These are phyloP conservation scores for Calonectria fujianensis DNA, from an alignment of 2,329 filamentous ascomycete species.

Conservation along the genomic window DNA sequence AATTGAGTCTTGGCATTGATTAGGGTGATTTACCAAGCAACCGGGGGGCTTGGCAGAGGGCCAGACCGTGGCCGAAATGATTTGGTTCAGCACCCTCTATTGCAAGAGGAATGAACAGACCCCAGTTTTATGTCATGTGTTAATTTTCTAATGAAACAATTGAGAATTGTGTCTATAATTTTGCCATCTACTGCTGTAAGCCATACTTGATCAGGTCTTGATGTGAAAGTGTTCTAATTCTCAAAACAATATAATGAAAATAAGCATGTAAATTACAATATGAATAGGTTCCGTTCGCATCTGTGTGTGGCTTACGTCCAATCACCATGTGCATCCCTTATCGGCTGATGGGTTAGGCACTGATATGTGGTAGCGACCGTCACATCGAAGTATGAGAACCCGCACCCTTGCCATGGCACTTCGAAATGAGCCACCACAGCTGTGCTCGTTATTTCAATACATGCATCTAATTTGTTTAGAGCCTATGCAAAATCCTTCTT, in stretches of 20 bases:
- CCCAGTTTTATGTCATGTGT: background rate
- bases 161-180: no score
- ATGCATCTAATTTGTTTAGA: background rate
- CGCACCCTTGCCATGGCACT: background rate
- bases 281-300: background rate
- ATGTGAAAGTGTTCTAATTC: background rate
- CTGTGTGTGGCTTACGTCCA: background rate
- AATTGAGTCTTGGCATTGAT: conserved; percentile 21
- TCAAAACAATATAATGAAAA: background rate
- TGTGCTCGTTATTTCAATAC: background rate
- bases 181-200: background rate
- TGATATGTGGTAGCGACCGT: background rate
- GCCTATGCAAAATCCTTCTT: background rate
- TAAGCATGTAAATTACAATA: background rate
- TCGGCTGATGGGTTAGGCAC: background rate
- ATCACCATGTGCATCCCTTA: background rate
- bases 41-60: background rate
- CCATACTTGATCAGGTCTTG: no score
- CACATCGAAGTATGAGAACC: background rate
- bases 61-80: background rate
- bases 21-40: background rate
- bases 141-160: background rate
- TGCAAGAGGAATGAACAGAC: background rate
- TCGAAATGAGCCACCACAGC: background rate
- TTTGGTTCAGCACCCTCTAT: background rate